Conservation (phyloP, 108 stramenopile genomes). For the Ochromonas danica region DNA sequence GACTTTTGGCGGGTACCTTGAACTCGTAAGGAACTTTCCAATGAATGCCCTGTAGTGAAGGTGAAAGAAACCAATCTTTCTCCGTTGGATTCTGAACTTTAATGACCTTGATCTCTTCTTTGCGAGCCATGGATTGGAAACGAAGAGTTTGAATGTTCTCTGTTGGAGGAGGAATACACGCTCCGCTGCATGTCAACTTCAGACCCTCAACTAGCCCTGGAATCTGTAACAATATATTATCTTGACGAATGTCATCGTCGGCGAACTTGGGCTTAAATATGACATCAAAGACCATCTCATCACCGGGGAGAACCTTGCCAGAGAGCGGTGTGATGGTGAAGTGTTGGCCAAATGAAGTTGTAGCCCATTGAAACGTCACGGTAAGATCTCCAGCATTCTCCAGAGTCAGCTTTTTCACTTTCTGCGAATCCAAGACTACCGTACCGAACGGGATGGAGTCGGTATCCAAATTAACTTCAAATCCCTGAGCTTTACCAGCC, state of each 20-base stretch:
- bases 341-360: constrained; percentile 45
- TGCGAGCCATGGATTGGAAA: constrained; percentile 51
- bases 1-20: constrained; percentile 55
- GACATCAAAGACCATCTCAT: constrained; percentile 57
- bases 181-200: constrained; percentile 47
- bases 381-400: constrained; percentile 61
- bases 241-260: constrained; percentile 54
- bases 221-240: constrained; percentile 40
- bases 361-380: constrained; percentile 52
- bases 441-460: constrained; percentile 60
- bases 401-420: constrained; percentile 48
- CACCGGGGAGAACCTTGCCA: constrained; percentile 49
- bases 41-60: constrained; percentile 45
- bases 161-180: constrained; percentile 56
- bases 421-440: constrained; percentile 50
- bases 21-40: constrained; percentile 54
- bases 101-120: constrained; percentile 33
- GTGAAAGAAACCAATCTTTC: constrained; percentile 56
- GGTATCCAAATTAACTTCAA: constrained; percentile 55
- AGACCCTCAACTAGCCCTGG: constrained; percentile 45
- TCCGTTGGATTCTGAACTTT: constrained; percentile 55
- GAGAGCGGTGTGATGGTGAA: constrained; percentile 53
- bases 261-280: constrained; percentile 49
- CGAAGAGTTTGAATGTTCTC: constrained; percentile 50
- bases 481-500: constrained; percentile 54